Percentiles rank a stretch among this genome's conserved stretches.
phyloP scores from a whole-genome alignment of 768 basidiomycete species.

The Suillus subaureus region DNA sequence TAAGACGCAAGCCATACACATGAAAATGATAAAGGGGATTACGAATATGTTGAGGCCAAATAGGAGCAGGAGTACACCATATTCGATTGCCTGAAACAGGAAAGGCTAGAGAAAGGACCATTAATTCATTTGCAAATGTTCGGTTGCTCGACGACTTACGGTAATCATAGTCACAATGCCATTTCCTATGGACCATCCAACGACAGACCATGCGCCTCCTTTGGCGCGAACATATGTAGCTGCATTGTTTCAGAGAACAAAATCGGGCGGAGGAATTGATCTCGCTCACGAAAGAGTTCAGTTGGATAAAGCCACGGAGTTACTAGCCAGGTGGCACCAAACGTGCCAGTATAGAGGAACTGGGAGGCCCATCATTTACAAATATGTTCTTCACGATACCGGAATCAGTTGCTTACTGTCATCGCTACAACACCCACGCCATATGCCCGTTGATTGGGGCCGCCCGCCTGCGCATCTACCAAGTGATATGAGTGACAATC shows the following conservation, averaged over 20 bases:
- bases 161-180: conserved; percentile 15
- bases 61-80: conserved; percentile 11
- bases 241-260: not conserved
- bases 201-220: conserved; percentile 11
- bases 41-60: conserved; percentile 13
- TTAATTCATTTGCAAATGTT: not conserved
- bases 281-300: conserved; percentile 13
- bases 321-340: conserved; percentile 14
- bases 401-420: not conserved
- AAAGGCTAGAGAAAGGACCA: conserved; percentile 7
- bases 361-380: not conserved
- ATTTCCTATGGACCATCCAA: conserved; percentile 12
- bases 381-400: not conserved
- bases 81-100: conserved; percentile 13
- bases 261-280: not conserved
- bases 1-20: conserved; percentile 5
- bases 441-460: conserved; percentile 6
- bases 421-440: not conserved
- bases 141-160: not conserved
- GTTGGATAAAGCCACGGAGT: conserved; percentile 15
- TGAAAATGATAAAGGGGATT: conserved; percentile 12
- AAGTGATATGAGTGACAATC: not conserved
- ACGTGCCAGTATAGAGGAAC: conserved; percentile 16
- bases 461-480: conserved; percentile 8
- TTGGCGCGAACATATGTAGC: conserved; percentile 11